These are phyloP conservation scores for Entamoeba nuttalli DNA, from an alignment of 208 protist species.

Conservation along the genomic window DNA sequence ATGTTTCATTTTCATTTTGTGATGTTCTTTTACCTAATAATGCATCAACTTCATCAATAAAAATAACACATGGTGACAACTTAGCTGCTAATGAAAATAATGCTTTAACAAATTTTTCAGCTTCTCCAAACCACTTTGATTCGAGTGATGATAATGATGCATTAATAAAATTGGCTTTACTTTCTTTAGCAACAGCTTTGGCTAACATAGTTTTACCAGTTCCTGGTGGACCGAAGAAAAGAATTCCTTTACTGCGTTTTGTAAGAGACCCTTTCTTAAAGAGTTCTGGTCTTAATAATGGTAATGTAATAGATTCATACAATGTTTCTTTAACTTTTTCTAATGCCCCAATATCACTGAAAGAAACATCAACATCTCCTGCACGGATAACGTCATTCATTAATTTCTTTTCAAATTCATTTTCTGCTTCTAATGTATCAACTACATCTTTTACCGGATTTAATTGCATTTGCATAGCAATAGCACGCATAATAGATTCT, in stretches of 20 bases:
- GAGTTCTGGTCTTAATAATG: background rate
- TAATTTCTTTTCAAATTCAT: background rate
- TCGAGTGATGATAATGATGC: conserved; percentile 58
- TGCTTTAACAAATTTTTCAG: background rate
- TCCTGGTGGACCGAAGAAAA: conserved; percentile 56
- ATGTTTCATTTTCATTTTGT: conserved; percentile 51
- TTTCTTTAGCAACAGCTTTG: conserved; percentile 55
- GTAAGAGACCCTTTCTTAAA: background rate
- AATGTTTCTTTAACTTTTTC: background rate
- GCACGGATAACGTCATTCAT: background rate
- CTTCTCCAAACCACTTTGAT: conserved; percentile 57
- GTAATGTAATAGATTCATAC: background rate
- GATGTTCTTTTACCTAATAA: background rate
- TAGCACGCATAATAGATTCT: background rate
- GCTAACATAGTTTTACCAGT: conserved; percentile 34
- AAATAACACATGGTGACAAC: conserved; percentile 7
- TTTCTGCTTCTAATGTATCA: background rate
- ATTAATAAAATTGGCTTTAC: conserved; percentile 54
- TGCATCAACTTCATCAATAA: conserved; percentile 25
- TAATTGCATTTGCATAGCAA: background rate
- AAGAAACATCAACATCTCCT: background rate
- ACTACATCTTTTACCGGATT: background rate
- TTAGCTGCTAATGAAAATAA: conserved; percentile 2
- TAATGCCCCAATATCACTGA: background rate
- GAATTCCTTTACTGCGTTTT: conserved; percentile 33